Conservation (phyloP, 1,284 basidiomycete genomes). For the Somion occarium region DNA sequence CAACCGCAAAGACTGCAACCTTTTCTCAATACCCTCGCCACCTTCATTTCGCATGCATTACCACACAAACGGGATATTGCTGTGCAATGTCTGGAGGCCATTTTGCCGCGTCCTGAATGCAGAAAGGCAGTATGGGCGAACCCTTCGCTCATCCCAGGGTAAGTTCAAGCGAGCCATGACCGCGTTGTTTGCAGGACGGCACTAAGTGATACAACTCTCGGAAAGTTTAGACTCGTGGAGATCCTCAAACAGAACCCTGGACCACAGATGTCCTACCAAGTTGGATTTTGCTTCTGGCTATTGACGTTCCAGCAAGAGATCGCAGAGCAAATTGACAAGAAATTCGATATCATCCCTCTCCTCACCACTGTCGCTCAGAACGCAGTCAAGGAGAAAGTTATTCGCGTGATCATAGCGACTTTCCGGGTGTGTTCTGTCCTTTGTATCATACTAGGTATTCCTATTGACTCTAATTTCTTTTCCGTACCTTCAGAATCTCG, state of each 20-base stretch:
- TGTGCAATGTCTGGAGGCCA: conserved; percentile 84
- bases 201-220: too few species aligned
- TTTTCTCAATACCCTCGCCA: conserved; percentile 61
- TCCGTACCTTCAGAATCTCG: conserved; percentile 78
- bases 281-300: conserved; percentile 91
- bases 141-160: conserved; percentile 66
- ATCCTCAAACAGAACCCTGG: conserved; percentile 71
- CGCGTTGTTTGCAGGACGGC: too few species aligned
- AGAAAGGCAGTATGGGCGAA: conserved; percentile 71
- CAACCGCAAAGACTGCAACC: conserved; percentile 58
- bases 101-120: conserved; percentile 80
- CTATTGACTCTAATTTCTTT: not conserved
- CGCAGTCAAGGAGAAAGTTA: conserved; percentile 97
- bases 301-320: conserved; percentile 87
- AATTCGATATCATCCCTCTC: conserved; percentile 86
- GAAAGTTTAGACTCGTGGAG: conserved; percentile 58
- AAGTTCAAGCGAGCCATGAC: conserved; percentile 17
- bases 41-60: conserved; percentile 57
- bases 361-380: conserved; percentile 83
- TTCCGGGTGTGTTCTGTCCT: conserved; percentile 58
- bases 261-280: conserved; percentile 96
- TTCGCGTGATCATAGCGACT: conserved; percentile 91
- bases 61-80: conserved; percentile 82
- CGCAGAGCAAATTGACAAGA: conserved; percentile 68
- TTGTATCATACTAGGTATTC: not conserved